Evolutionary conservation across 768 basidiomycete species (phyloP), one percentile per base, ranked within the genome.

Genomic region (Fomitopsis serialis): DNA sequence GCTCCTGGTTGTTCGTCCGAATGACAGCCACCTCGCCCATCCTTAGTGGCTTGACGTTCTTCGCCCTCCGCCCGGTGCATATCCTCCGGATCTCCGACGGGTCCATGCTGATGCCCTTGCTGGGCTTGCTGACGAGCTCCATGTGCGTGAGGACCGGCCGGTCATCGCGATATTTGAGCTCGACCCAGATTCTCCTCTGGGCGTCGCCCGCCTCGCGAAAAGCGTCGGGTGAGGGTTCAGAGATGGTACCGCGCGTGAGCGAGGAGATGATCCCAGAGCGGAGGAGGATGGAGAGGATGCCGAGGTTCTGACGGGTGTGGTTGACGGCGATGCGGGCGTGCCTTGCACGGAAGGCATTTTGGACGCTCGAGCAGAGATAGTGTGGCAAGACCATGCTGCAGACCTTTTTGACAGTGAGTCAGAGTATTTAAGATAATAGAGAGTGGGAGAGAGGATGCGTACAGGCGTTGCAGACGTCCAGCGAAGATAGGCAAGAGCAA

Each of bases 11-110:
- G 59, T 76, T 76, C 47, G 88, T 92, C 69, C 74, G 78, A 17
- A 99, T 82, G 10, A 98, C 81, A 21, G 90, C 89, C 58, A 98
- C 82, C 73, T 99, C 97, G 17, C 97, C 95, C 77, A 98, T 81
- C 0, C 87, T 86, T 50, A 98, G 74, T 0, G 95, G 92, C 55
- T 82, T 82, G 12, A 97, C 78, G 10, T 81, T 84, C 66, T 89
- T 83, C 8, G 87, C 90, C 53, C 92, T 74, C 52, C 89, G 71
- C 6, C 97, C 97, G 1, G 85, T 83, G 62, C 93, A 89, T 36
- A 98, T 75, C 21, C 85, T 69, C 40, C 82, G 72, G 45, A 99
- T 79, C 62, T 97, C 95, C 2, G 76, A 70, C 34, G 77, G 54
- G 44, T 81, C 78, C 80, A 97, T 87, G 61, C 84, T 81, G 34